Evolutionary conservation across 1,284 basidiomycete species (phyloP).

Genomic region (Peniophora sp.): DNA sequence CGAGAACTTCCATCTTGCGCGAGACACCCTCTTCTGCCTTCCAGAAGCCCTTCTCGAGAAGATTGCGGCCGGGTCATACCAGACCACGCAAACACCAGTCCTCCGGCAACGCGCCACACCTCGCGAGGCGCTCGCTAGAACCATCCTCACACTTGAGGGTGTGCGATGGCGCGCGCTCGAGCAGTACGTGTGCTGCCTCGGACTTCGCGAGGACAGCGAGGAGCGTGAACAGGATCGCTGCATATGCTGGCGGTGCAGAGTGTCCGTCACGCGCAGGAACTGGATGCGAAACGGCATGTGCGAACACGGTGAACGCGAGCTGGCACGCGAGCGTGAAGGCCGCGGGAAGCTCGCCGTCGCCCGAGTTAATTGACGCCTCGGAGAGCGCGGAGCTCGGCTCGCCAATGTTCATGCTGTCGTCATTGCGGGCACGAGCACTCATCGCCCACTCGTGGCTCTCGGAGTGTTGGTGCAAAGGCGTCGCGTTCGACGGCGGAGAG

Average conservation of each 20-base stretch:
- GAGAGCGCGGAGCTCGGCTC: conserved; percentile 25
- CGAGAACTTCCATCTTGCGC: conserved; percentile 76
- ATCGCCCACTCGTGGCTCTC: conserved; percentile 92
- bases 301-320: conserved; percentile 75
- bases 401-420: conserved; percentile 69
- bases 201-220: conserved; percentile 71
- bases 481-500: conserved; percentile 94
- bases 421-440: conserved; percentile 33
- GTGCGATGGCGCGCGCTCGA: conserved; percentile 54
- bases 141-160: conserved; percentile 31
- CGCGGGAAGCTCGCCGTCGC: conserved; percentile 39
- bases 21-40: conserved; percentile 44
- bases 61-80: conserved; percentile 86
- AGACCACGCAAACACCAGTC: conserved; percentile 95
- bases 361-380: conserved; percentile 19
- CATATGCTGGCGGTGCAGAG: conserved; percentile 76
- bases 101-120: conserved; percentile 68
- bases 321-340: conserved; percentile 69
- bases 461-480: conserved; percentile 76
- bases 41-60: conserved; percentile 93
- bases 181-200: conserved; percentile 49
- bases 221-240: conserved; percentile 84
- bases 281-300: conserved; percentile 49
- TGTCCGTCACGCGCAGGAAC: conserved; percentile 28
- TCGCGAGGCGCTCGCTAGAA: conserved; percentile 34